Evolutionary conservation across 768 basidiomycete species (phyloP), one percentile per base, ranked within the genome.

Genomic region (Boletus vermiculosoides): DNA sequence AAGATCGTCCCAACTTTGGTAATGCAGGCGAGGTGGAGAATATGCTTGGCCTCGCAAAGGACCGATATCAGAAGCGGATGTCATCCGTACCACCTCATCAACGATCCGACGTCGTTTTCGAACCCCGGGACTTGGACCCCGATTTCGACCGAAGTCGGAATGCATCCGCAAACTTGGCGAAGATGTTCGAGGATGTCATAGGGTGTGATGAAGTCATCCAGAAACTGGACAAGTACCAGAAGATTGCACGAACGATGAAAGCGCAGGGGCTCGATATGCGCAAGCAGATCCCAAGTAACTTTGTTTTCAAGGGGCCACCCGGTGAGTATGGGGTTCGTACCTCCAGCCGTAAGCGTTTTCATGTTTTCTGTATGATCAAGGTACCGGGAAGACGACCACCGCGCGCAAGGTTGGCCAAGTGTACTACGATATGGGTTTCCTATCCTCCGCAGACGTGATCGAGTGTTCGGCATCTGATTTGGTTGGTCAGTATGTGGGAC

Each of bases 401-500:
- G 84, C 84, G 1, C 75, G 84, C 3, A 86, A 86, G 61, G 76
- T 86, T 57, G 84, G 85, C 0, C 76, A 84, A 54, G 80, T 86
- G 16, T 86, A 80, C 61, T 85, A 77, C 52, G 81, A 86, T 58
- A 84, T 86, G 83, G 84, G 84, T 0, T 75, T 84, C 57, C 66
- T 85, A 9, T 70, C 76, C 30, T 76, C 74, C 2, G 25, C 62
- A 2, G 78, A 85, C n/a, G 85, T 89, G 41, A 65, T 80, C 9
- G 87, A 89, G 66, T 85, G 85, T 65, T 87, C 87, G 0, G 86
- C 85, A 0, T 78, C 86, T 2, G 88, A 89, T 58, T 76, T 90
- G 31, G 81, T 88, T 1, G 88, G 83, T 1, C 76, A 87, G 62
- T 88, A 83, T 49, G 80, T 88, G 10, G 87, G 87, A 6, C 86